These are phyloP conservation scores for Lavandula angustifolia DNA, from an alignment of 257 asterid species.

Conservation along the genomic window DNA sequence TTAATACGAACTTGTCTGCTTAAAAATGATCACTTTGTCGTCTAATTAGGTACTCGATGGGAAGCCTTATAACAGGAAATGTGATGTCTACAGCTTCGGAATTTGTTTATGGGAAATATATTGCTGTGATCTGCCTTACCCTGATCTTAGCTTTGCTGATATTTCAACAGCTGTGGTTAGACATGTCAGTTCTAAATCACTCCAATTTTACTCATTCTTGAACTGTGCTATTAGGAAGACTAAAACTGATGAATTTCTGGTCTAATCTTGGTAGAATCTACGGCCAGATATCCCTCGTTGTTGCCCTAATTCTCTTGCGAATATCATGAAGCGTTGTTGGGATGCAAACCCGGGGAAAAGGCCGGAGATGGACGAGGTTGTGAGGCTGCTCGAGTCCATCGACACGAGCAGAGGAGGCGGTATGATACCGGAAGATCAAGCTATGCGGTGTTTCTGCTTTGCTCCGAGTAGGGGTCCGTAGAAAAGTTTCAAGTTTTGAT, in stretches of 20 bases:
- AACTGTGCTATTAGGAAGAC: no score
- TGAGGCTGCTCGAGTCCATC: slow-evolving; percentile 61
- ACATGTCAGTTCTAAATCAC: slow-evolving; percentile 42
- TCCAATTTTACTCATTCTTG: no score
- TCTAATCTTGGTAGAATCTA: slow-evolving; percentile 44
- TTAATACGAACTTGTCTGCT: no score
- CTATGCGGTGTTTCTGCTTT: slow-evolving; percentile 65
- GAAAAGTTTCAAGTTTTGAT: neutral
- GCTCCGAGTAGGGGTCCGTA: slow-evolving; percentile 70
- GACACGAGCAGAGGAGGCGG: slow-evolving; percentile 91
- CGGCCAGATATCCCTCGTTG: slow-evolving; percentile 83
- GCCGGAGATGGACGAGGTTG: slow-evolving; percentile 88
- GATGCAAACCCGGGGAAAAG: slow-evolving; percentile 69
- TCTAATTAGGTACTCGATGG: slow-evolving; percentile 70
- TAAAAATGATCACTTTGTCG: neutral
- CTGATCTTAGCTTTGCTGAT: slow-evolving; percentile 68
- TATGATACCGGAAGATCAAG: slow-evolving; percentile 81
- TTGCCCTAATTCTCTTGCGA: slow-evolving; percentile 62
- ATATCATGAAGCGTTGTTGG: slow-evolving; percentile 78
- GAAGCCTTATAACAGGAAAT: slow-evolving; percentile 78
- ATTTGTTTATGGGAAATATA: slow-evolving; percentile 80
- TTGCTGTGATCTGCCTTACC: slow-evolving; percentile 78
- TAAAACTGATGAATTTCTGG: neutral
- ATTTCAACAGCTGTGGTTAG: slow-evolving; percentile 71
- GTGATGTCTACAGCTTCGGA: slow-evolving; percentile 86